Evolutionary conservation across 2,329 filamentous ascomycete species (phyloP).

Genomic region (Colletotrichum truncatum): DNA sequence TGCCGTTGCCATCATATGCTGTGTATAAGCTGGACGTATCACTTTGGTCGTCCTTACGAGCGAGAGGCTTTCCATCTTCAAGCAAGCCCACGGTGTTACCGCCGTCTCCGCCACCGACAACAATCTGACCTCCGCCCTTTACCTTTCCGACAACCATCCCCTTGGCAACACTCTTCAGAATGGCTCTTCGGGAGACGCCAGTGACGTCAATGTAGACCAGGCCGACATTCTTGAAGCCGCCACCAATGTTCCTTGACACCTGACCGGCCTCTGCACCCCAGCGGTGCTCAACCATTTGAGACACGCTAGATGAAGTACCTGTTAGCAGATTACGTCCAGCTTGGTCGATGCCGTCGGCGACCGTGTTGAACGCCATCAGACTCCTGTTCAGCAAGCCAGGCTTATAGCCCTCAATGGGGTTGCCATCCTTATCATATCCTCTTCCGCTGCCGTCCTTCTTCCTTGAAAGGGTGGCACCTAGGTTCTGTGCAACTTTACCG

Average conservation of each 20-base stretch:
- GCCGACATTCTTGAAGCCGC: conserved; percentile 94
- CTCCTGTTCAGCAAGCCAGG: conserved; percentile 95
- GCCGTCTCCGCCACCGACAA: conserved; percentile 73
- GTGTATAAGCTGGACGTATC: conserved; percentile 39
- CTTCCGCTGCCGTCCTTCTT: conserved; percentile 62
- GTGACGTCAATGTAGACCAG: conserved; percentile 97
- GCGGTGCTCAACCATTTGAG: conserved; percentile 85
- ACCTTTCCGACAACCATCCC: conserved; percentile 92
- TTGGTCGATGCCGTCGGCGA: conserved; percentile 93
- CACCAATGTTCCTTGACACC: conserved; percentile 78
- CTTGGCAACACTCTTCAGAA: conserved; percentile 95
- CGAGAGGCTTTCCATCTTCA: conserved; percentile 33
- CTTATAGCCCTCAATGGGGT: conserved; percentile 74
- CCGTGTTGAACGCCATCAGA: conserved; percentile 94
- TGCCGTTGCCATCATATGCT: conserved; percentile 40
- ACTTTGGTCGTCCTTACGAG: conserved; percentile 17
- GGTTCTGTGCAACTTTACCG: conserved; percentile 85
- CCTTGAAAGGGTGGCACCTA: conserved; percentile 77
- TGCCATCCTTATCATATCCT: conserved; percentile 76
- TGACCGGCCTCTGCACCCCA: conserved; percentile 88
- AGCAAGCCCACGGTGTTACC: conserved; percentile 34
- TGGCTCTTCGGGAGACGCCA: conserved; percentile 86
- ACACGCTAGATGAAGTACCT: conserved; percentile 80
- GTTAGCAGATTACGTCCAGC: conserved; percentile 81
- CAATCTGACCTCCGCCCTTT: conserved; percentile 75